A percentile compares a stretch with the other conserved stretches of the same genome.
Evolutionary conservation across 768 basidiomycete species (phyloP).

Genomic region (Harrya chromipes): DNA sequence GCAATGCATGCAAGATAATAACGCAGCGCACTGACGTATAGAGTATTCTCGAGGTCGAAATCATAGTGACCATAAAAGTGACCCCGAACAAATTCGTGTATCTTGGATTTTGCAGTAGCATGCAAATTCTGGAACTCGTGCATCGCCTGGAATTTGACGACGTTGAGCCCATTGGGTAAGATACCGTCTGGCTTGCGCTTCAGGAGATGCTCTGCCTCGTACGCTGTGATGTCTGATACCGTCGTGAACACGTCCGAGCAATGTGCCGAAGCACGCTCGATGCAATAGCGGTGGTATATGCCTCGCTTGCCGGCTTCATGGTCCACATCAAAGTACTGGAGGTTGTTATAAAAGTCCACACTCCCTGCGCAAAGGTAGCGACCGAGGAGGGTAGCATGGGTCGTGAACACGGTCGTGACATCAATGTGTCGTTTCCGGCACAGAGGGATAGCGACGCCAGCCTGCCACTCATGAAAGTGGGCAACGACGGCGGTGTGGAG

Average conservation of each 20-base stretch:
- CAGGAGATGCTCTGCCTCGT: constrained; percentile 92
- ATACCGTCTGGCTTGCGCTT: constrained; percentile 98
- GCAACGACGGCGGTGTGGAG: constrained; percentile 85
- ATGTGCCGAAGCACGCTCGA: constrained; percentile 91
- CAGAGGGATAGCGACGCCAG: constrained; percentile 90
- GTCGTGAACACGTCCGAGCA: constrained; percentile 99
- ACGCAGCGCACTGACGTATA: constrained; percentile 55
- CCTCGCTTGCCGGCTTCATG: constrained; percentile 99
- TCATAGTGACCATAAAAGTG: constrained; percentile 99
- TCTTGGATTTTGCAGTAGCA: constrained; percentile 91
- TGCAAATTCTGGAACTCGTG: constrained; percentile 99
- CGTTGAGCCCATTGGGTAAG: constrained; percentile 95
- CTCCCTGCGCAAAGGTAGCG: constrained; percentile 98
- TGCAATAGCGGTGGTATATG: constrained; percentile 97
- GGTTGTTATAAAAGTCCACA: constrained; percentile 99
- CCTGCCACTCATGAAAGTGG: constrained; percentile 99
- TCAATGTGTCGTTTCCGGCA: constrained; percentile 97
- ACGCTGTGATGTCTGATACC: constrained; percentile 96
- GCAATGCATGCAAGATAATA: background rate
- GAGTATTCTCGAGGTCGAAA: constrained; percentile 90
- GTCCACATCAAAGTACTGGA: constrained; percentile 99
- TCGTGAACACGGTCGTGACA: constrained; percentile 98
- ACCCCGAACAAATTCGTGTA: constrained; percentile 95
- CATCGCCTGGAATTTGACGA: constrained; percentile 99
- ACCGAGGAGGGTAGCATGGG: constrained; percentile 96